Base-by-base conservation (phyloP, 805 yeast species). In the Pichia heedii region DNA sequence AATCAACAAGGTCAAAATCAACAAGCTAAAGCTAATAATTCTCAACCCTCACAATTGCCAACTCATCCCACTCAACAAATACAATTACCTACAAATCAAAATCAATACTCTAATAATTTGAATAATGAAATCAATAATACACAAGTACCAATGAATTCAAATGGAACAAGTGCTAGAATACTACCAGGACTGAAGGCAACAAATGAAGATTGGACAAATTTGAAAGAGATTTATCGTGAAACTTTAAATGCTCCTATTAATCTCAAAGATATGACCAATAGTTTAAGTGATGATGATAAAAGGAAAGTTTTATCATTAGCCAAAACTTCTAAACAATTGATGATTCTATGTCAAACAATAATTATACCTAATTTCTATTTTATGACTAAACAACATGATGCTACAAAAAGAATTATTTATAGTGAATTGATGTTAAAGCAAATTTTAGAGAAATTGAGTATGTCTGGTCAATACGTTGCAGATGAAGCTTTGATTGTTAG, bases 401-500 rank as follows among this genome's bases (percentile, higher is more conserved):
- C 85, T 10, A 82, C 95, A 1, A 79, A 77, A 54, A 75, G 84
- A 51, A 73, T 88, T 46, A 71, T 88, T 47, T 89, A 84, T 57
- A 76, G 84, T 70, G 80, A 86, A 61, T 73, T 78, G 47, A 81
- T 86, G 81, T 78, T 85, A 36, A 81, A 78, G 54, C 83, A 81
- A 56, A 83, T 86, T 47, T 64, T 81, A 51, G 93, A 85, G 41
- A 79, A 75, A 37, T 67, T 86, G 50, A 74, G 79, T 45, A 51
- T 50, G 29, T 50, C 53, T 5, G 61, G 62, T 12, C 70, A 76
- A 49, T 86, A 73, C 55, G 74, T 79, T 49, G 89, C 89, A 1
- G 76, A 77, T n/a, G 82, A 83, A 15, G 85, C 79, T 38, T 69
- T 84, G 34, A 66, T 85, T 41, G 84, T 77, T 36, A 81, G 79